Conservation (phyloP, 1,284 basidiomycete genomes). For the Ceratobasidium sp. region DNA sequence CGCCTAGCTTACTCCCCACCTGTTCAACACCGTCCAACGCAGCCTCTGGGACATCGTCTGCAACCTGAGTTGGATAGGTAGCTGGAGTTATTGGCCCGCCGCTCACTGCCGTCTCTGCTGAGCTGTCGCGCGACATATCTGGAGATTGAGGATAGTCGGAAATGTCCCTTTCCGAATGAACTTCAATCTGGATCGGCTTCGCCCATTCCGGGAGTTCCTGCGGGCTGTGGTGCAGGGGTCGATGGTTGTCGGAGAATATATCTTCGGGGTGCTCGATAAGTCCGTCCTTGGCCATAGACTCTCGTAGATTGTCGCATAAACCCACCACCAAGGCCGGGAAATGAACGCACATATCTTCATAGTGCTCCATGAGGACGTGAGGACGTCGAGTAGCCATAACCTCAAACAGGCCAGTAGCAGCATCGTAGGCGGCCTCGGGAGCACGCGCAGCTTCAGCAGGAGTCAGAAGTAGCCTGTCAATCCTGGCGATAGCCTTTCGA, state of each 20-base stretch:
- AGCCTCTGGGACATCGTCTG: constrained; percentile 32
- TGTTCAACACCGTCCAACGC: constrained; percentile 11
- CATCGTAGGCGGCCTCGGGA: background rate
- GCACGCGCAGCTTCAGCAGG: constrained; percentile 14
- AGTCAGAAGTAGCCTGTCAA: constrained; percentile 9
- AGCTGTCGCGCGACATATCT: constrained; percentile 35
- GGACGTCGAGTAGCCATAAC: constrained; percentile 20
- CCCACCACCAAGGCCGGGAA: constrained; percentile 19
- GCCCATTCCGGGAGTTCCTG: constrained; percentile 29
- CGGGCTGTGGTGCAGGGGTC: background rate
- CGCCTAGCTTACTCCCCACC: background rate
- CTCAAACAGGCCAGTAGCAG: constrained; percentile 5
- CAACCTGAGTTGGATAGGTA: constrained; percentile 23
- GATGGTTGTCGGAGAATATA: background rate
- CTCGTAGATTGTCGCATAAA: constrained; percentile 1
- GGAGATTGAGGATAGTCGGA: constrained; percentile 35
- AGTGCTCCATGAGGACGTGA: constrained; percentile 24
- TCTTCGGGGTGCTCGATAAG: constrained; percentile 22
- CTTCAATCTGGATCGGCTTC: constrained; percentile 18
- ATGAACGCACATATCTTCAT: constrained; percentile 32
- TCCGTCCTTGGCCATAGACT: constrained; percentile 9
- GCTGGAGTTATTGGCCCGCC: constrained; percentile 31
- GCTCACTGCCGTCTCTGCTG: constrained; percentile 9
- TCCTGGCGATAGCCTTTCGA: background rate
- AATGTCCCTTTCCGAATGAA: constrained; percentile 10